These are phyloP conservation scores for Cystofilobasidium ferigula DNA, from an alignment of 768 basidiomycete species.

Conservation along the genomic window DNA sequence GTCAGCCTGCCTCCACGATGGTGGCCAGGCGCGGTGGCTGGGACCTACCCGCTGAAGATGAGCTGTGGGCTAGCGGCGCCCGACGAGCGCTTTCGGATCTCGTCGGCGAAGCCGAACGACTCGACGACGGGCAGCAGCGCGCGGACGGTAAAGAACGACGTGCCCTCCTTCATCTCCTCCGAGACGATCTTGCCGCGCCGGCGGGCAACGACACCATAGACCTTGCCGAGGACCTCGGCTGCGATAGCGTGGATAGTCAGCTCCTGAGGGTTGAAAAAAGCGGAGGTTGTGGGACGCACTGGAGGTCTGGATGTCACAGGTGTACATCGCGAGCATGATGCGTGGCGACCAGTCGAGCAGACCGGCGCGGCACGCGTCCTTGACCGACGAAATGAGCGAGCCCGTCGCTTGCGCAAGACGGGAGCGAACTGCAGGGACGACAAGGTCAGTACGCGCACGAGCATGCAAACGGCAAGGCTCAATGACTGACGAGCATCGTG, in stretches of 20 bases:
- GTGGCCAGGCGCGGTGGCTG: background rate
- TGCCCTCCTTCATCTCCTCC: slow-evolving; percentile 98
- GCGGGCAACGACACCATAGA: slow-evolving; percentile 86
- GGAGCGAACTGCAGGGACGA: slow-evolving; percentile 54
- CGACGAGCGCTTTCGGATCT: slow-evolving; percentile 89
- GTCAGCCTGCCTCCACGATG: background rate
- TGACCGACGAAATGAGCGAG: slow-evolving; percentile 74
- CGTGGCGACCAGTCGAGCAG: slow-evolving; percentile 95
- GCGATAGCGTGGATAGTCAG: slow-evolving; percentile 1
- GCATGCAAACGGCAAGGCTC: too few relatives aligned
- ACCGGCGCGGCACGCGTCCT: slow-evolving; percentile 80
- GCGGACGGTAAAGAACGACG: slow-evolving; percentile 81
- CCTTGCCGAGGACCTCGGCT: slow-evolving; percentile 96
- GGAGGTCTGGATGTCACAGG: slow-evolving; percentile 94
- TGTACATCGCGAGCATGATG: slow-evolving; percentile 95
- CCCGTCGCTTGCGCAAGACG: slow-evolving; percentile 75
- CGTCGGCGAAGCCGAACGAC: slow-evolving; percentile 94
- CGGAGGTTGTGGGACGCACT: slow-evolving; percentile 49
- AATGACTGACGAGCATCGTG: slow-evolving; percentile 25
- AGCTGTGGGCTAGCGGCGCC: slow-evolving; percentile 95
- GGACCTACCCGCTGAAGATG: slow-evolving; percentile 78
- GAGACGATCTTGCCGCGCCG: slow-evolving; percentile 84
- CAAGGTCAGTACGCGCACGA: too few relatives aligned
- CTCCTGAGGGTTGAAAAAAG: background rate
- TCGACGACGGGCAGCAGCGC: slow-evolving; percentile 90